phyloP scores from a whole-genome alignment of 2,329 filamentous ascomycete species.

The Acrodontium crateriforme region DNA sequence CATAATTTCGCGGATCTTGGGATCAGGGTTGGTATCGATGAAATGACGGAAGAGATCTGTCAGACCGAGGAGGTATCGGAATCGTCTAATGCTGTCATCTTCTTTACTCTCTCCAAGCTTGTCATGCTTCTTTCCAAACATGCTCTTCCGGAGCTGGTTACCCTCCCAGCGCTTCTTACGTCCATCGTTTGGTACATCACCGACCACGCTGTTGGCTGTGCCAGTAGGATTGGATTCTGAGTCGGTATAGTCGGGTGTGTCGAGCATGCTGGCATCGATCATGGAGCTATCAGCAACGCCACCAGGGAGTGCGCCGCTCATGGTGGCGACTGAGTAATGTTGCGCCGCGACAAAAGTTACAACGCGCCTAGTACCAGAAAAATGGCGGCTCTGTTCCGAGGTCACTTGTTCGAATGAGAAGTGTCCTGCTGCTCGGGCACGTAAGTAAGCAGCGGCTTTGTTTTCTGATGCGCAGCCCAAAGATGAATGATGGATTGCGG shows the following conservation, averaged over 20 bases:
- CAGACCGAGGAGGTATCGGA: slow-evolving; percentile 84
- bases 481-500: too few relatives aligned
- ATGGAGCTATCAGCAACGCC: slow-evolving; percentile 20
- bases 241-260: slow-evolving; percentile 52
- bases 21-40: slow-evolving; percentile 93
- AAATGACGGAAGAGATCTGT: slow-evolving; percentile 98
- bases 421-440: too few relatives aligned
- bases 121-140: slow-evolving; percentile 91
- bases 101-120: slow-evolving; percentile 88
- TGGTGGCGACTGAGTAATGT: slow-evolving; percentile 6
- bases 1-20: slow-evolving; percentile 87
- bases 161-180: slow-evolving; percentile 76
- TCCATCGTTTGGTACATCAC: slow-evolving; percentile 60
- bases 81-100: slow-evolving; percentile 86
- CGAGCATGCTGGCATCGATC: slow-evolving; percentile 28
- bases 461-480: too few relatives aligned
- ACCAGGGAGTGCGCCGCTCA: slow-evolving; percentile 11
- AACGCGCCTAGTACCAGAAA: too few relatives aligned
- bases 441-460: too few relatives aligned
- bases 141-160: slow-evolving; percentile 77
- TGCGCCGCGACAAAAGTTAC: too few relatives aligned
- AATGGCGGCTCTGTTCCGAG: too few relatives aligned
- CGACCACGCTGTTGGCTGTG: slow-evolving; percentile 70
- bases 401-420: too few relatives aligned
- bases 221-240: slow-evolving; percentile 54